Evolutionary conservation across 108 stramenopile species (phyloP).

Genomic region (Cyclostephanos tholiformis): DNA sequence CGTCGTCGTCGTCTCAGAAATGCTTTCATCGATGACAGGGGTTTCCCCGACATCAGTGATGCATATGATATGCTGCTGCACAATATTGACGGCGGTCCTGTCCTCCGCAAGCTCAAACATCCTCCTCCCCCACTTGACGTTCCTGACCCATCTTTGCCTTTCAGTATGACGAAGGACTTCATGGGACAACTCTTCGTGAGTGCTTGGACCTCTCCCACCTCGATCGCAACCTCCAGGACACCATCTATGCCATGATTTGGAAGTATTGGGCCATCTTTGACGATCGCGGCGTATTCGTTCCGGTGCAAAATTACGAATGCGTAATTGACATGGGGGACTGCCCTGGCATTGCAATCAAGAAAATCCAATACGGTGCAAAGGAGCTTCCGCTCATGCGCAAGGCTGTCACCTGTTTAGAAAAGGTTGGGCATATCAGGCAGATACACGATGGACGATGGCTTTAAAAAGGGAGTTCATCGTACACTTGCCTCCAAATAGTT

Average conservation of each 20-base stretch:
- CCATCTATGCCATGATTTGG: neutral
- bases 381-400: neutral
- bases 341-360: neutral
- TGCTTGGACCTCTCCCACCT: slow-evolving; percentile 1
- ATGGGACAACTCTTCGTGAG: neutral
- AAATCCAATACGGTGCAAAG: neutral
- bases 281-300: neutral
- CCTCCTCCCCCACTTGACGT: slow-evolving; percentile 5
- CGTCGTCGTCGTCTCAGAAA: neutral
- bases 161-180: neutral
- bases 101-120: slow-evolving; percentile 1
- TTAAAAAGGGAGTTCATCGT: neutral
- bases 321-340: neutral
- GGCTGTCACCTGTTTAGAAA: neutral
- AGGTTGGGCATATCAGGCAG: slow-evolving; percentile 4
- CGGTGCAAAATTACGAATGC: neutral
- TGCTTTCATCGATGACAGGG: neutral
- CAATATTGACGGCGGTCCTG: neutral
- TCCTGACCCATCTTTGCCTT: neutral
- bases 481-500: slow-evolving; percentile 1
- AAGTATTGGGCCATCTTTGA: slow-evolving; percentile 9
- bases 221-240: neutral
- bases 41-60: slow-evolving; percentile 5
- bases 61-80: neutral
- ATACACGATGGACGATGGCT: neutral